Conservation (phyloP, 495 filamentous ascomycete genomes). For the Oidiodendron maius region DNA sequence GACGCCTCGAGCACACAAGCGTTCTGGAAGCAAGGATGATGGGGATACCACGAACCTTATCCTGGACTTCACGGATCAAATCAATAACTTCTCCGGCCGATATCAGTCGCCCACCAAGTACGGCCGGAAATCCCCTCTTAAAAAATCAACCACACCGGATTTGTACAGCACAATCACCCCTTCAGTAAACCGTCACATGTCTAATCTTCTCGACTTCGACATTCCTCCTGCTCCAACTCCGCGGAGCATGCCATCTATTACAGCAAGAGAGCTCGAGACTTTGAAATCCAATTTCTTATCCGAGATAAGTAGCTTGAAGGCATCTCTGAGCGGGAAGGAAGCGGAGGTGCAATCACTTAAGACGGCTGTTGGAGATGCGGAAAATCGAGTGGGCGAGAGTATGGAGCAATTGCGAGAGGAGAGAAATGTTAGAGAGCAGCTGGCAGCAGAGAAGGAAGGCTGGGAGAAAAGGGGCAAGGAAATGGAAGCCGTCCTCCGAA, state of each 20-base stretch:
- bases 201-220: constrained; percentile 85
- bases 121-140: constrained; percentile 33
- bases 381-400: constrained; percentile 83
- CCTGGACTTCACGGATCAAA: constrained; percentile 82
- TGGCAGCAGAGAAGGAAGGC: constrained; percentile 70
- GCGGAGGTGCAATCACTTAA: constrained; percentile 83
- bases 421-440: constrained; percentile 54
- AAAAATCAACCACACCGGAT: constrained; percentile 20
- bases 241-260: constrained; percentile 83
- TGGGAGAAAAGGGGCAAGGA: constrained; percentile 82
- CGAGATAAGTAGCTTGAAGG: constrained; percentile 84
- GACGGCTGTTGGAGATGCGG: constrained; percentile 78
- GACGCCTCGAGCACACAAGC: constrained; percentile 27
- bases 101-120: constrained; percentile 14
- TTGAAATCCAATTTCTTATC: constrained; percentile 85
- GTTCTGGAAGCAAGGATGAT: constrained; percentile 28
- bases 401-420: constrained; percentile 76
- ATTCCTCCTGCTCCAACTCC: constrained; percentile 86
- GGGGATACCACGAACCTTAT: constrained; percentile 62
- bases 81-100: constrained; percentile 43
- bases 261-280: constrained; percentile 84
- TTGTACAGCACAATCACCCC: constrained; percentile 13
- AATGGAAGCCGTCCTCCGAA: constrained; percentile 72
- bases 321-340: constrained; percentile 83
- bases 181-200: constrained; percentile 21